A percentile compares a stretch with the other conserved stretches of the same genome.
phyloP scores from a whole-genome alignment of 352 stramenopile genomes.

The Phytophthora lateralis region DNA sequence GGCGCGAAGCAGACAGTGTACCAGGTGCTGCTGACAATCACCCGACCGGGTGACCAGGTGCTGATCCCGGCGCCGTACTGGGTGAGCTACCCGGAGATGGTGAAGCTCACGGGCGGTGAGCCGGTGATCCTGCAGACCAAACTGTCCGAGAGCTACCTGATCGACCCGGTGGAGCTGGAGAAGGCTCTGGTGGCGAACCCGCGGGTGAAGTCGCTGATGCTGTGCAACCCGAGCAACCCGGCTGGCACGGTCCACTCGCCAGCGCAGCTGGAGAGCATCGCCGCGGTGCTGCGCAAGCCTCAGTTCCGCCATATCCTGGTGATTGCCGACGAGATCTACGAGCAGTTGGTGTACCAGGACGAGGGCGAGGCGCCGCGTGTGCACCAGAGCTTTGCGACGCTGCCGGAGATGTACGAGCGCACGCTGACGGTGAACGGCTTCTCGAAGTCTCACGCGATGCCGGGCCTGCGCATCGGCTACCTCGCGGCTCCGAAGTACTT shows the following conservation, averaged over 20 bases:
- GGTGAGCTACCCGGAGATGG: constrained; percentile 97
- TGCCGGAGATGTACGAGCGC: constrained; percentile 88
- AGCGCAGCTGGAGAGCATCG: constrained; percentile 58
- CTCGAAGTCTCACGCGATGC: constrained; percentile 97
- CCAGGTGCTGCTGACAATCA: constrained; percentile 93
- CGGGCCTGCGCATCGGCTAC: constrained; percentile 94
- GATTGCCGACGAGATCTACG: constrained; percentile 96
- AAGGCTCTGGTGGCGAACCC: constrained; percentile 70
- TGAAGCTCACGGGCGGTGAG: constrained; percentile 88
- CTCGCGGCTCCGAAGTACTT: constrained; percentile 82
- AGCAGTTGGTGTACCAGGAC: constrained; percentile 93
- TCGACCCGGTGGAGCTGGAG: constrained; percentile 86
- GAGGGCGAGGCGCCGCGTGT: constrained; percentile 54
- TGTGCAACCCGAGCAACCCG: constrained; percentile 98
- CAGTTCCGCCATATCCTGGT: constrained; percentile 83
- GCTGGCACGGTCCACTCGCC: constrained; percentile 85
- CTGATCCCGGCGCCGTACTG: constrained; percentile 97
- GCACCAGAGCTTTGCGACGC: constrained; percentile 74
- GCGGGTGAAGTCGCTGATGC: constrained; percentile 90
- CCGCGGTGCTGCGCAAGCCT: constrained; percentile 59
- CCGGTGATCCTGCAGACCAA: constrained; percentile 93
- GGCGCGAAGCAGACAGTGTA: constrained; percentile 96
- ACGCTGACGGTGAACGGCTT: constrained; percentile 97
- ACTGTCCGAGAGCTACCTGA: constrained; percentile 90
- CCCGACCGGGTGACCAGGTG: constrained; percentile 92